phyloP scores from a whole-genome alignment of 495 filamentous ascomycete genomes.

The Podospora comata region DNA sequence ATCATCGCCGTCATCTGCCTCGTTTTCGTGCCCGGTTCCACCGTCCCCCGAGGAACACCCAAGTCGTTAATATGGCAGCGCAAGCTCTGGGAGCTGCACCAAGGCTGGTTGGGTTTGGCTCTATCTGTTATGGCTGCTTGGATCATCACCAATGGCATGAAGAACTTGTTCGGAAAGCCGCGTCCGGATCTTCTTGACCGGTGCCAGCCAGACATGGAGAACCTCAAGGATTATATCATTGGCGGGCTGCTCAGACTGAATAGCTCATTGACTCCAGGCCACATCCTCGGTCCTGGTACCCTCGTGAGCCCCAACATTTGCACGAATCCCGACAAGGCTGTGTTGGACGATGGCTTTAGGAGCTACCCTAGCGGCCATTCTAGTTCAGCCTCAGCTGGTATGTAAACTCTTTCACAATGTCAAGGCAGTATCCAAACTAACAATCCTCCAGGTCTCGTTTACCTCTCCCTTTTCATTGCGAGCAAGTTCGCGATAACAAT shows the following conservation, averaged over 20 bases:
- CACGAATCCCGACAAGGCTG: slow-evolving; percentile 56
- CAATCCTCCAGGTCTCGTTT: slow-evolving; percentile 56
- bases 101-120: slow-evolving; percentile 69
- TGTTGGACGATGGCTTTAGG: slow-evolving; percentile 82
- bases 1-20: slow-evolving; percentile 72
- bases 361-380: slow-evolving; percentile 76
- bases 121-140: slow-evolving; percentile 66
- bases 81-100: slow-evolving; percentile 81
- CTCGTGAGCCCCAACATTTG: slow-evolving; percentile 68
- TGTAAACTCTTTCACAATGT: not conserved
- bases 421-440: not conserved
- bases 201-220: slow-evolving; percentile 57
- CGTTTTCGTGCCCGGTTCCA: slow-evolving; percentile 60
- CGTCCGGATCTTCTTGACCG: slow-evolving; percentile 75
- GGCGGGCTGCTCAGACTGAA: slow-evolving; percentile 36
- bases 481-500: slow-evolving; percentile 59
- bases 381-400: slow-evolving; percentile 62
- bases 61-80: slow-evolving; percentile 64
- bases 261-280: slow-evolving; percentile 7
- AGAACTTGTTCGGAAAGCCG: slow-evolving; percentile 84
- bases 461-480: slow-evolving; percentile 67
- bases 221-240: slow-evolving; percentile 41
- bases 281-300: slow-evolving; percentile 38
- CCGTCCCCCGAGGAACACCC: slow-evolving; percentile 63
- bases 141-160: slow-evolving; percentile 76